Percentiles rank a stretch among this genome's conserved stretches.
phyloP scores from a whole-genome alignment of 331 rosid genomes.

The Quercus phellos region DNA sequence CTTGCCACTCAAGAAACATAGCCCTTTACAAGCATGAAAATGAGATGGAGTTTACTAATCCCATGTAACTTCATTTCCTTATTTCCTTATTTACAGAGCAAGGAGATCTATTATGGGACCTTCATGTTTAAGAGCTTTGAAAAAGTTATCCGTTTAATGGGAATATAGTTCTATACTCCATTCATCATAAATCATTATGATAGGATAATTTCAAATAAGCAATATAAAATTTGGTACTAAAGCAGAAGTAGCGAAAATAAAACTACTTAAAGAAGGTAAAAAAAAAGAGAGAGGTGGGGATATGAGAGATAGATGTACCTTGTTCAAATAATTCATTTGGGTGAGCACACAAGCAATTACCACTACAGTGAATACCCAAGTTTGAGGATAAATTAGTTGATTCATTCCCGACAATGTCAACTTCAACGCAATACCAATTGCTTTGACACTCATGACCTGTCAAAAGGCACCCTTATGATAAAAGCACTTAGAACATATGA shows the following conservation, averaged over 20 bases:
- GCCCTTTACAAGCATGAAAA: constrained; percentile 7
- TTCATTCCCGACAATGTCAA: constrained; percentile 83
- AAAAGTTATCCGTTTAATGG: constrained; percentile 5
- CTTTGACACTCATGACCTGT: constrained; percentile 98
- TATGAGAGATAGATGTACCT: constrained; percentile 37
- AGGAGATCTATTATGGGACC: neutral
- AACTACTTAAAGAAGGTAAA: constrained; percentile 8
- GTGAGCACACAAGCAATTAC: constrained; percentile 78
- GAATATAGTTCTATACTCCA: neutral
- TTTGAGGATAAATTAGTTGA: constrained; percentile 85
- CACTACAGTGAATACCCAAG: constrained; percentile 77
- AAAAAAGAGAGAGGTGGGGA: neutral
- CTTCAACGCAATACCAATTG: constrained; percentile 96
- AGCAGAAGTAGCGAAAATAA: constrained; percentile 3
- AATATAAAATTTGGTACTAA: constrained; percentile 2
- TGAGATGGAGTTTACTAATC: constrained; percentile 1
- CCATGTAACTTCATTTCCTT: constrained; percentile 6
- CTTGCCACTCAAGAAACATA: constrained; percentile 12
- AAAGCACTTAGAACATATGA: constrained; percentile 6
- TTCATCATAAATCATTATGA: neutral
- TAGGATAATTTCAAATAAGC: neutral
- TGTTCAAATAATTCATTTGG: constrained; percentile 96
- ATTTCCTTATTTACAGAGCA: constrained; percentile 9
- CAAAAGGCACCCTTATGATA: constrained; percentile 26
- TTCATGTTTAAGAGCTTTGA: neutral